Percentiles rank a stretch among this genome's conserved stretches.
phyloP scores from a whole-genome alignment of 345 rosid species.

The Bruguiera parviflora region DNA sequence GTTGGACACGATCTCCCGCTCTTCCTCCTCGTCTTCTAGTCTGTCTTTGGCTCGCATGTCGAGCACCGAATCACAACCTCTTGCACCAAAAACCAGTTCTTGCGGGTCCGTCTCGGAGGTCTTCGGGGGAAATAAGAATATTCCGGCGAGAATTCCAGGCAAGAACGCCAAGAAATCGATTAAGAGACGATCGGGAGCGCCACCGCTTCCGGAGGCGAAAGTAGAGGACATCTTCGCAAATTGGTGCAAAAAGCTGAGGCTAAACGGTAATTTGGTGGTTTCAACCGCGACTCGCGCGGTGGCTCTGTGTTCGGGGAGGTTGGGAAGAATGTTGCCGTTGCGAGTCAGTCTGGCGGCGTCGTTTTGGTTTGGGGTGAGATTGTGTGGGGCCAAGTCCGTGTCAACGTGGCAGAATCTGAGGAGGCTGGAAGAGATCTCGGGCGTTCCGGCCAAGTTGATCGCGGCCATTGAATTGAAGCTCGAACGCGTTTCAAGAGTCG shows the following conservation, averaged over 20 bases:
- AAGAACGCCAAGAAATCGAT: slow-evolving; percentile 1
- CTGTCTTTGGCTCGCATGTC: slow-evolving; percentile 25
- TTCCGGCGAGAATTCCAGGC: slow-evolving; percentile 1
- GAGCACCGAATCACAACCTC: slow-evolving; percentile 19
- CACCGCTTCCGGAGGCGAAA: not conserved
- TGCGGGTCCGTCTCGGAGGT: slow-evolving; percentile 16
- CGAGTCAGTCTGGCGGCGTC: slow-evolving; percentile 38
- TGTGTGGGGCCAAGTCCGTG: slow-evolving; percentile 5
- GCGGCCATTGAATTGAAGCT: slow-evolving; percentile 29
- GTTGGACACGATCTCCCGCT: slow-evolving; percentile 2
- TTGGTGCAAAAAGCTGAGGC: slow-evolving; percentile 41
- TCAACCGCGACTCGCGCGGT: slow-evolving; percentile 27
- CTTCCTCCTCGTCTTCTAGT: slow-evolving; percentile 17
- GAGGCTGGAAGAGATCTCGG: slow-evolving; percentile 33
- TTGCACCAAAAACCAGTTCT: not conserved
- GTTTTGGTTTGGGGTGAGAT: slow-evolving; percentile 43
- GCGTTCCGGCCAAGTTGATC: slow-evolving; percentile 44
- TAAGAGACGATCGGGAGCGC: no score
- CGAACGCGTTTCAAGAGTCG: slow-evolving; percentile 18
- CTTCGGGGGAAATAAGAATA: not conserved
- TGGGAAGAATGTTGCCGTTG: slow-evolving; percentile 24
- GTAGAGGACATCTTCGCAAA: slow-evolving; percentile 29
- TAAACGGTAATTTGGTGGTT: slow-evolving; percentile 14
- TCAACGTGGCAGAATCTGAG: slow-evolving; percentile 33
- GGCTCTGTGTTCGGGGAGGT: slow-evolving; percentile 20